Base-by-base conservation (phyloP, 1,284 basidiomycete genomes). In the Polyporus tsugae region DNA sequence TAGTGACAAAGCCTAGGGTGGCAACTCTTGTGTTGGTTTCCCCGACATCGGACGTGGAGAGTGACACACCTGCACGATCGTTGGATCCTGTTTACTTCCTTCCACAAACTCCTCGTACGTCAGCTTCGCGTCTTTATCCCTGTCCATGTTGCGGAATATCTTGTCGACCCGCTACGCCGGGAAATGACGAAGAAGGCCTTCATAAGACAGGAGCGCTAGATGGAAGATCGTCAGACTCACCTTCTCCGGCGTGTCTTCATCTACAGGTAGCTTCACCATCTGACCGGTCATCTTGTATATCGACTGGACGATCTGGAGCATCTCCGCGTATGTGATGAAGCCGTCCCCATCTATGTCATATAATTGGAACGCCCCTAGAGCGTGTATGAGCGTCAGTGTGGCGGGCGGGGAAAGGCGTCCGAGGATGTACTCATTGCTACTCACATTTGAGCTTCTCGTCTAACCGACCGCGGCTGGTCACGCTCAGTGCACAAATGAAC, bases 221-320 rank as follows among this genome's bases (percentile, higher is more conserved):
- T 11, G n/a, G 35, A 13, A 11, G 60, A 53, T 46, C 33, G 22
- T 35, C 25, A 46, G n/a, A 52, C 71, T 64, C 60, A 92, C 96
- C 93, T 99, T 99, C 82, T 99, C 96, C 1, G 98, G 98, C 22
- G 98, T 99, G 83, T 99, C 96, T 82, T 99, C 98, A 80, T 99
- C 98, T 61, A 92, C 87, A 19, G 98, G 97, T 35, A 99, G 89
- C 80, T 97, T 97, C 76, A 99, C 97, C 97, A 99, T 99, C 80
- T 98, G 94, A 15, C 98, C 97, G 4, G 96, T 97, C 96, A 98
- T 98, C 88, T 97, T 97, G 87, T 98, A 98, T 83, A 98, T 98
- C 64, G 95, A 92, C 76, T 92, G 89, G 6, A 98, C 97, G 78
- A 98, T 98, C 84, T 95, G 91, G 55, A 98, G 91, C 96, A 99